Evolutionary conservation across 306 rosid genomes (phyloP).

Genomic region (Senna siamea): DNA sequence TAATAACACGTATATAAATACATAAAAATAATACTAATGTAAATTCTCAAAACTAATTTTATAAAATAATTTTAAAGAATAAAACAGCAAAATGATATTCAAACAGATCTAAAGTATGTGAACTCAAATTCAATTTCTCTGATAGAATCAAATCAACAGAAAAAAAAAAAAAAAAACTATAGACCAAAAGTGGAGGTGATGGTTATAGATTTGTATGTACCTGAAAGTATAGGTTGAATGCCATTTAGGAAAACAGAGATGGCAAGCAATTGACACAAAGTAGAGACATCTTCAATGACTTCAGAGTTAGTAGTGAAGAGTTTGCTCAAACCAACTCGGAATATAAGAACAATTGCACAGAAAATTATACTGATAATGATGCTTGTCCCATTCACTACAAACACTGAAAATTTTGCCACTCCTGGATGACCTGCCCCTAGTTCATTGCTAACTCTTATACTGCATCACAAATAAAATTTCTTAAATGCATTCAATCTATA

Average conservation of each 20-base stretch:
- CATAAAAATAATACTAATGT: too few species aligned
- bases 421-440: conserved; percentile 71
- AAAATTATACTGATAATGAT: conserved; percentile 57
- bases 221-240: conserved; percentile 65
- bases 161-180: too few species aligned
- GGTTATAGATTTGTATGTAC: conserved; percentile 11
- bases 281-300: conserved; percentile 58
- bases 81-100: too few species aligned
- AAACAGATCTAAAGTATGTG: too few species aligned
- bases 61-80: too few species aligned
- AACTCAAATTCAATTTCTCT: too few species aligned
- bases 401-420: conserved; percentile 66
- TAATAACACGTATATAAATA: too few species aligned
- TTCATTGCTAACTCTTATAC: conserved; percentile 75
- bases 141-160: too few species aligned
- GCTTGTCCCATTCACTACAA: conserved; percentile 71
- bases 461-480: conserved; percentile 41
- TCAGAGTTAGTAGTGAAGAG: conserved; percentile 62
- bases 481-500: too few species aligned
- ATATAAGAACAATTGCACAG: conserved; percentile 51
- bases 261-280: conserved; percentile 67
- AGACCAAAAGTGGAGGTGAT: too few species aligned
- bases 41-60: too few species aligned
- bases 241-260: conserved; percentile 77
- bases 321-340: conserved; percentile 55